Evolutionary conservation across 192 early-diverging fungal genomes (phyloP), one percentile per base, ranked within the genome.

Genomic region (Coemansia sp.): DNA sequence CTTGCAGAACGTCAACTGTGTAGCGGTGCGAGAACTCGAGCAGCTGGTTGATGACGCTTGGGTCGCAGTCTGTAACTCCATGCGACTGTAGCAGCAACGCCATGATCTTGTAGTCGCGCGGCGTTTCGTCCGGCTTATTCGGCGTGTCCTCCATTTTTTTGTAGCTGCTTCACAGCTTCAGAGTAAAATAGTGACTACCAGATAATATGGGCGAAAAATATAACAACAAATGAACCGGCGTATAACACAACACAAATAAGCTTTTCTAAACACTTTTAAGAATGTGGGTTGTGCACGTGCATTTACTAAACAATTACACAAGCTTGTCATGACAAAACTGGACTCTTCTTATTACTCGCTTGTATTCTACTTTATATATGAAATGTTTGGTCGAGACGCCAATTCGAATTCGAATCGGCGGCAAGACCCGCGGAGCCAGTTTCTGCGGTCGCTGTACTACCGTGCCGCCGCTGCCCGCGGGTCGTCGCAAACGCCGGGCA

Each of bases 11-110:
- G 58, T 96, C 94, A 5, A 92, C 84, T 0, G 93, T 90, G 61
- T 98, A 95, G 36, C 92, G 75, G 79, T 97, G 91, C 44, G 91
- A 87, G 76, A 97, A 96, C 80, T 99, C 95, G 14, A 97, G 83
- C 47, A 97, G 69, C 64, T 94, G 94, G 55, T 92, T 91, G 21
- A 95, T 87, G 21, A 96, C 94, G 71, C 89, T 86, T 5, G 93
- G 92, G 60, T 96, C 93, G 71, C 90, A 94, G 64, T 97, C 93
- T 38, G 90, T 84, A 9, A 99, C 84, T 1, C 89, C 93, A 31
- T 90, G 86, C 14, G 91, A 88, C 60, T 92, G 89, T 50, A 97
- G 68, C 12, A 97, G 84, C 60, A 98, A 67, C 7, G 90, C 90
- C 51, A 97, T 87, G 26, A 98, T 85, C 83, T 88, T 89, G 22